Evolutionary conservation across 352 stramenopile genomes (phyloP), one percentile per base, ranked within the genome.

Genomic region (Pythium insidiosum): DNA sequence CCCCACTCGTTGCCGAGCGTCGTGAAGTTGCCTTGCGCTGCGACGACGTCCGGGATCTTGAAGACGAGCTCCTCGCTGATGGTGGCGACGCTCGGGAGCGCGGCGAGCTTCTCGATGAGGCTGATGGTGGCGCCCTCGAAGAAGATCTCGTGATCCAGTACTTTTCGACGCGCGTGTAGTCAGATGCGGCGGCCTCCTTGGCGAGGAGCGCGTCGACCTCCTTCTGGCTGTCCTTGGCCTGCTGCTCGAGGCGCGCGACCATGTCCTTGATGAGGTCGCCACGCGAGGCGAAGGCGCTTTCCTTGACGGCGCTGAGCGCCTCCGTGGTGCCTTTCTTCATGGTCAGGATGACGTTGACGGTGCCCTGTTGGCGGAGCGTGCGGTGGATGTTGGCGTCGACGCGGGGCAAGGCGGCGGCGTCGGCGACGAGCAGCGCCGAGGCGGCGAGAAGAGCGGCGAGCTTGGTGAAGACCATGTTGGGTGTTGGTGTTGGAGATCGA

Each of bases 331-430:
- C 50, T 18, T 62, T 23, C 43, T 63, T 50, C 18, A 73, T 34
- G 5, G 44, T 56, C 3, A 69, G 47, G 19, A 73, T 58, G 47
- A 73, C 47, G 50, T 73, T 56, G 16, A 69, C 56, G n/a, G 38
- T 52, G 51, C 44, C 54, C 13, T 72, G 29, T 13, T 37, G 15
- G 6, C 56, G 53, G 1, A 72, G 62, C 25, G 48, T 28, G 6
- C 62, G 54, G 50, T 68, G 59, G 6, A 68, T 57, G 15, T 25
- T 12, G 3, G 52, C 22, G 36, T 58, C 19, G 18, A 65, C 50
- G 20, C 44, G 43, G 2, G 51, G 47, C 38, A 30, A 6, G 16
- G 38, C 46, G 4, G 12, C 15, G 24, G 3, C 18, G 9, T 4
- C 5, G 25, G 24, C 25, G 24, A 22, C n/a, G 34, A 5, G 5